Percentiles rank a stretch among this genome's conserved stretches.
These are phyloP conservation scores for Backusella westeae DNA, from an alignment of 192 early-diverging fungal genomes.

Conservation along the genomic window DNA sequence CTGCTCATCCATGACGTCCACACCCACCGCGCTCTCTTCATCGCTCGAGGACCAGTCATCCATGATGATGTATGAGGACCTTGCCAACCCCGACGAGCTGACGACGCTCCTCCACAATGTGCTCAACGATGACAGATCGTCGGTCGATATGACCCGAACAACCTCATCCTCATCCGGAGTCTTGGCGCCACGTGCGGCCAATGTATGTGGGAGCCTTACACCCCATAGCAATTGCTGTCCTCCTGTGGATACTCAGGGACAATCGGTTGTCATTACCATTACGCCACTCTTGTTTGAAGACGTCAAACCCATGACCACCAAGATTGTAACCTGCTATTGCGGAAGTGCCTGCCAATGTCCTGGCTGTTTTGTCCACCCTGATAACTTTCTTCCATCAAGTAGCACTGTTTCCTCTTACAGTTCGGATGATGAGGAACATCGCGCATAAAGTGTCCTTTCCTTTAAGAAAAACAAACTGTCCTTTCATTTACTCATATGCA, in stretches of 20 bases:
- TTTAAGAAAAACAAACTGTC: background rate
- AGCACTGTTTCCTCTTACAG: slow-evolving; percentile 8
- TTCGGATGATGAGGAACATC: slow-evolving; percentile 29
- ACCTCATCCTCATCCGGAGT: background rate
- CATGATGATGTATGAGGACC: background rate
- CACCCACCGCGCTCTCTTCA: background rate
- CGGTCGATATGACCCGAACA: background rate
- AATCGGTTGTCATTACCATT: slow-evolving; percentile 35
- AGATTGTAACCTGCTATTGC: slow-evolving; percentile 33
- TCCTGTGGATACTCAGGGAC: slow-evolving; percentile 2
- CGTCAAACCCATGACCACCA: slow-evolving; percentile 9
- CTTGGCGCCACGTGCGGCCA: background rate
- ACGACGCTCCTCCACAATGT: background rate
- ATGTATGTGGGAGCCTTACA: slow-evolving; percentile 10
- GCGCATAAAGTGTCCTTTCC: background rate
- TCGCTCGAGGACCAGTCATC: background rate
- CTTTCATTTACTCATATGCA: background rate
- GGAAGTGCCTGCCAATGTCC: slow-evolving; percentile 25
- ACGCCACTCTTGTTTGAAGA: slow-evolving; percentile 10
- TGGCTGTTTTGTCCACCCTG: slow-evolving; percentile 35
- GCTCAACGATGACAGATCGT: background rate
- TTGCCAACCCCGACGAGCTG: background rate
- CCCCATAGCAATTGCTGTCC: background rate
- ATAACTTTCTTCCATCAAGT: background rate
- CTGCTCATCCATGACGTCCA: background rate